Conservation (phyloP, 2,329 filamentous ascomycete species). For the Arachnomyces sp. region DNA sequence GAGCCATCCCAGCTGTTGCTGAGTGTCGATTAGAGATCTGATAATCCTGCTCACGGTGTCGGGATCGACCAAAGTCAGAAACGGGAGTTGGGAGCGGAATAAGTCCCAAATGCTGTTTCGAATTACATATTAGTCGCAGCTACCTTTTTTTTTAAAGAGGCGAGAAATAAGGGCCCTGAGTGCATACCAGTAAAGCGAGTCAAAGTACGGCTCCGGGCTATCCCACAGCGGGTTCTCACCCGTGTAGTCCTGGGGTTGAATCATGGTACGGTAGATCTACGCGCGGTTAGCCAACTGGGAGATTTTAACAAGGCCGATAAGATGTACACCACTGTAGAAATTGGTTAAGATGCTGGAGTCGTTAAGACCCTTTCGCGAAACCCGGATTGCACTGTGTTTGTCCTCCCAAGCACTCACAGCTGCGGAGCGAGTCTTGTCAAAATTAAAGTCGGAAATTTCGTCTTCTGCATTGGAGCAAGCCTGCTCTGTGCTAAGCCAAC, state of each 20-base stretch:
- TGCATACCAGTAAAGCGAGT: slow-evolving; percentile 60
- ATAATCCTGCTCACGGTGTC: slow-evolving; percentile 56
- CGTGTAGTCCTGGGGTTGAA: slow-evolving; percentile 45
- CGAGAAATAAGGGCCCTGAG: background rate
- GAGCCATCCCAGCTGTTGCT: slow-evolving; percentile 55
- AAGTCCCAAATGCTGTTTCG: slow-evolving; percentile 46
- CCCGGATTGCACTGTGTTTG: slow-evolving; percentile 40
- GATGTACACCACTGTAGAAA: slow-evolving; percentile 62
- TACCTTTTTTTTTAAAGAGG: background rate
- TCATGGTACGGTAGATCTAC: too few relatives aligned
- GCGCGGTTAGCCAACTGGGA: too few relatives aligned
- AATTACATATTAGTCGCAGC: slow-evolving; percentile 9
- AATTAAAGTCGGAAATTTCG: slow-evolving; percentile 59
- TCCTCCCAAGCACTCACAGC: slow-evolving; percentile 52
- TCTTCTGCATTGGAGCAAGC: slow-evolving; percentile 59
- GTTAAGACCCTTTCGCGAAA: slow-evolving; percentile 25
- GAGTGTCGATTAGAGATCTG: slow-evolving; percentile 60
- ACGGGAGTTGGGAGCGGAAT: slow-evolving; percentile 55
- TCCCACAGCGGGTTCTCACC: slow-evolving; percentile 62
- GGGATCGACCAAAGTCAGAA: slow-evolving; percentile 57
- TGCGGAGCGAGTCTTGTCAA: slow-evolving; percentile 42
- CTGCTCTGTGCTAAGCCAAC: slow-evolving; percentile 57
- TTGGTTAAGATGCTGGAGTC: slow-evolving; percentile 34
- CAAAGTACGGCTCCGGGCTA: slow-evolving; percentile 59
- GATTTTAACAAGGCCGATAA: too few relatives aligned